These are phyloP conservation scores for Colletotrichum gigasporum DNA, from an alignment of 2,329 filamentous ascomycete genomes.

Conservation along the genomic window DNA sequence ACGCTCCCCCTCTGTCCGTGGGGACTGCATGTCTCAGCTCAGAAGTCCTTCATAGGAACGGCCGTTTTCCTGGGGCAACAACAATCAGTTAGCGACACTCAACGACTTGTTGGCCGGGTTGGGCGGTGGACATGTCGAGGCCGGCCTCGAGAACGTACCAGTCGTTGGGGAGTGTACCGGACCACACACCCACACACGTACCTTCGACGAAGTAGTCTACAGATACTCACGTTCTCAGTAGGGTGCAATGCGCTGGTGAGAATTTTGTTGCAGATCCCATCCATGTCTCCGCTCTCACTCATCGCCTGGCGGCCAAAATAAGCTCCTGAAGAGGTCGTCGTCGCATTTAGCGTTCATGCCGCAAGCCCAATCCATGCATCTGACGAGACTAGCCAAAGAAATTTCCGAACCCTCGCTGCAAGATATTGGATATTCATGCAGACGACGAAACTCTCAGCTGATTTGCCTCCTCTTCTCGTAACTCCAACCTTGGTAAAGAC, in stretches of 20 bases:
- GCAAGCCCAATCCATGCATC: constrained; percentile 26
- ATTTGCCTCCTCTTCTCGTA: not conserved
- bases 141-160: too few relatives aligned
- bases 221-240: too few relatives aligned
- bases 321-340: constrained; percentile 9
- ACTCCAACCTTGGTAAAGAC: not conserved
- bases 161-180: not conserved
- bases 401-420: not conserved
- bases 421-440: constrained; percentile 25
- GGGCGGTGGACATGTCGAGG: too few relatives aligned
- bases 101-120: too few relatives aligned
- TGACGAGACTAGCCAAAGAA: constrained; percentile 2
- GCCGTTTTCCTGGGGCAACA: not conserved
- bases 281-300: not conserved
- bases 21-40: constrained; percentile 30
- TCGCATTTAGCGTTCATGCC: constrained; percentile 7
- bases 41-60: constrained; percentile 17
- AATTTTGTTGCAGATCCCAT: constrained; percentile 22
- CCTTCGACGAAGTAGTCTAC: too few relatives aligned
- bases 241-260: not conserved
- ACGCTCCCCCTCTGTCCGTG: constrained; percentile 4
- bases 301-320: not conserved
- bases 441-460: constrained; percentile 9
- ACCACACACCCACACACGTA: too few relatives aligned
- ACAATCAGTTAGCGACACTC: not conserved